These are phyloP conservation scores for Hysterangium stoloniferum DNA, from an alignment of 768 basidiomycete genomes.

Conservation along the genomic window DNA sequence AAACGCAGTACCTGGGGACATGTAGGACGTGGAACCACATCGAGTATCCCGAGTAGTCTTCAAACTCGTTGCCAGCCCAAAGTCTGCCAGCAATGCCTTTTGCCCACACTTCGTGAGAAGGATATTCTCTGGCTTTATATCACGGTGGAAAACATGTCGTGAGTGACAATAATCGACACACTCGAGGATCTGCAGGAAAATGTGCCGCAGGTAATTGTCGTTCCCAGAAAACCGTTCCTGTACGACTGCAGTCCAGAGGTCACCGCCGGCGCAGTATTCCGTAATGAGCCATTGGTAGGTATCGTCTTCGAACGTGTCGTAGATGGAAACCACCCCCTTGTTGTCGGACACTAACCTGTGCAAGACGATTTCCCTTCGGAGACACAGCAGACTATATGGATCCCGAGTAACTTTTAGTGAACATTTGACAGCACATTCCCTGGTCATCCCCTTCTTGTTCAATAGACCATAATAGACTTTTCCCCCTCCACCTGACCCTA, in stretches of 20 bases:
- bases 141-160: constrained; percentile 41
- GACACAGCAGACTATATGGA: constrained; percentile 89
- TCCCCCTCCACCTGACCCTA: too few relatives aligned
- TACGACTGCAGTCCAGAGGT: constrained; percentile 36
- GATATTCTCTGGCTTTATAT: constrained; percentile 44
- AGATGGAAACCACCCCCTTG: constrained; percentile 78
- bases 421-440: constrained; percentile 10
- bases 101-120: constrained; percentile 23
- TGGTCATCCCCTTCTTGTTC: neutral
- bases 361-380: constrained; percentile 78
- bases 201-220: constrained; percentile 32
- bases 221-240: constrained; percentile 25
- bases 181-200: constrained; percentile 41
- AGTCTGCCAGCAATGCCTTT: constrained; percentile 10
- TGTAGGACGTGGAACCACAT: constrained; percentile 97
- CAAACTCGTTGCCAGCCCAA: constrained; percentile 84
- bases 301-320: constrained; percentile 79
- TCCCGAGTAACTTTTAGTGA: constrained; percentile 35
- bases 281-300: constrained; percentile 84
- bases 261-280: constrained; percentile 68
- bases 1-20: constrained; percentile 74
- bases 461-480: too few relatives aligned
- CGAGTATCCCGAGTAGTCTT: constrained; percentile 80
- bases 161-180: constrained; percentile 40
- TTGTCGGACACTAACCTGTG: constrained; percentile 71